These are phyloP conservation scores for Andrographis paniculata DNA, from an alignment of 305 asterid species.

Conservation along the genomic window DNA sequence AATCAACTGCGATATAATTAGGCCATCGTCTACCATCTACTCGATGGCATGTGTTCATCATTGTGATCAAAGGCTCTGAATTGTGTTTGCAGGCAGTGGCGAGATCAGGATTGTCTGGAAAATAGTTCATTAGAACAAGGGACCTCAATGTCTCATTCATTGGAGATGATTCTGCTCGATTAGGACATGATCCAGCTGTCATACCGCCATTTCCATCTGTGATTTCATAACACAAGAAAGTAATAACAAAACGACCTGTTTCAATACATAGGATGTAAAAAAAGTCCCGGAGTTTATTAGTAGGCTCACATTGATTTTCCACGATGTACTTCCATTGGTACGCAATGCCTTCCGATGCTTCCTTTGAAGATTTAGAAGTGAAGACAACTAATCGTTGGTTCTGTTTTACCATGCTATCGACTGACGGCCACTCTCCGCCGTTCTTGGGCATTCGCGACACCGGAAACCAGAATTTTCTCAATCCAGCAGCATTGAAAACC, in stretches of 20 bases:
- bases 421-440: constrained; percentile 84
- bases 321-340: constrained; percentile 78
- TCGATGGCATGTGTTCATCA: constrained; percentile 70
- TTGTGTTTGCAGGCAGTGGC: constrained; percentile 72
- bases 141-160: constrained; percentile 69
- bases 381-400: constrained; percentile 86
- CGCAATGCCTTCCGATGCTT: constrained; percentile 76
- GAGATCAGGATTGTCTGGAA: constrained; percentile 56
- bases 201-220: constrained; percentile 91
- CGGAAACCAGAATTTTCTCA: constrained; percentile 65
- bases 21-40: constrained; percentile 91
- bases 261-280: too few relatives aligned
- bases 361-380: constrained; percentile 75
- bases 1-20: constrained; percentile 83
- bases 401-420: constrained; percentile 63
- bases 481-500: constrained; percentile 56
- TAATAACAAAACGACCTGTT: too few relatives aligned
- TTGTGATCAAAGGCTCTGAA: constrained; percentile 57
- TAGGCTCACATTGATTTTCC: constrained; percentile 78
- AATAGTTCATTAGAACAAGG: constrained; percentile 77
- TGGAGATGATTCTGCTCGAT: constrained; percentile 68
- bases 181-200: constrained; percentile 68
- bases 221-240: constrained; percentile 16
- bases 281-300: too few relatives aligned
- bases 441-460: constrained; percentile 72